Evolutionary conservation across 345 rosid species (phyloP), one percentile per base, ranked within the genome.

Genomic region (Melastoma malabathricum): DNA sequence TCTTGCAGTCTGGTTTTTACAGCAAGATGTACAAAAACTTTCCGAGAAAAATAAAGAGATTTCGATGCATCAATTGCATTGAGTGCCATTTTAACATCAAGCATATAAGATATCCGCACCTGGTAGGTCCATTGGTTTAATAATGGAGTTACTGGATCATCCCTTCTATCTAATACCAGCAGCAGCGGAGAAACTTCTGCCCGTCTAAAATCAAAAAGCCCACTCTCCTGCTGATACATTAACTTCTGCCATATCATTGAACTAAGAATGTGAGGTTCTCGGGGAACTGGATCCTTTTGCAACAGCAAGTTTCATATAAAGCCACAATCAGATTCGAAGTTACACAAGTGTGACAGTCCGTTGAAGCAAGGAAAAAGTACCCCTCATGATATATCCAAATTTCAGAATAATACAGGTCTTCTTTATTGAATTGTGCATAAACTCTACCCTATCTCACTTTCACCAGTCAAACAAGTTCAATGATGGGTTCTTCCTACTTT

Each of bases 91-190:
- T 31, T 31, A 31, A 31, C 1, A 50, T 44, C 16, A 60, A 12
- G 59, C 51, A 61, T 64, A 69, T 15, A 59, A 41, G 13, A 48
- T 23, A 58, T 46, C 31, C 51, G 51, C 66, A 84, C 95, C 94
- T 87, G 95, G 73, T 92, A 92, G 59, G 97, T 92, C 98, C 98
- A 92, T 70, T 83, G 98, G 60, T 92, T 92, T 59, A 84, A 75
- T 68, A 92, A 71, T 43, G 98, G 97, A 48, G 98, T 82, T 64
- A 84, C 95, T 3, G 90, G 97, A 61, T 92, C 97, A 66, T 92
- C 97, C 64, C 98, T 87, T 76, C 97, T 74, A 73, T 92, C 98
- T 68, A 92, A 45, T 54, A 92, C 66, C 59, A 84, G 81, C 59
- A 92, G 66, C 61, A 87, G 58, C 12, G 98, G 95, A 63, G 98